phyloP scores from a whole-genome alignment of 1,284 basidiomycete species.

The Rhodotorula sp. region DNA sequence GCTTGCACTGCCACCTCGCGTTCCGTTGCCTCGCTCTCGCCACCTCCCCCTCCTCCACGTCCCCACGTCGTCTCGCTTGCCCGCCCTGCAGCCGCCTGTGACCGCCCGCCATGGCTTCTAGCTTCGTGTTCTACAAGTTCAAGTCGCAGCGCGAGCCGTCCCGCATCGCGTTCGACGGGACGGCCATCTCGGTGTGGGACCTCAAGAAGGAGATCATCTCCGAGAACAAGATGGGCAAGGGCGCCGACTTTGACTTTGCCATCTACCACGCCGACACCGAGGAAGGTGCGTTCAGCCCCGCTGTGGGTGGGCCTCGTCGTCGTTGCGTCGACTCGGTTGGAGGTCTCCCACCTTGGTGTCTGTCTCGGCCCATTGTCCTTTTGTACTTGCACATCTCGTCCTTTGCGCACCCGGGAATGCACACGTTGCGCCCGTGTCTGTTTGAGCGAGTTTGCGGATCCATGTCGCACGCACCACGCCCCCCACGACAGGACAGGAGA shows the following conservation, averaged over 20 bases:
- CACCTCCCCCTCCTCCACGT: neutral
- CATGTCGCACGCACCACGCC: too few relatives aligned
- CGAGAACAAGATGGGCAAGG: conserved; percentile 85
- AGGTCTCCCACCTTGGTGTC: neutral
- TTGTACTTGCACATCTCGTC: too few relatives aligned
- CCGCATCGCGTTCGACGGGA: conserved; percentile 94
- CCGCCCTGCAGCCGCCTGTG: too few relatives aligned
- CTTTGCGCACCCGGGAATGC: too few relatives aligned
- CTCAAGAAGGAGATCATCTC: conserved; percentile 98
- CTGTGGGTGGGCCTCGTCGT: neutral
- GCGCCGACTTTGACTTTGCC: conserved; percentile 94
- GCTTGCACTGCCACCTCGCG: neutral
- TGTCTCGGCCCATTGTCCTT: conserved; percentile 1
- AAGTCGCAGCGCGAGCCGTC: conserved; percentile 92
- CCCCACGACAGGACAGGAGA: too few relatives aligned
- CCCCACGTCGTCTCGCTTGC: too few relatives aligned
- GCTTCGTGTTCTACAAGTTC: conserved; percentile 91
- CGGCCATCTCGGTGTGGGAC: conserved; percentile 98
- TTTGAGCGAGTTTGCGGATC: too few relatives aligned
- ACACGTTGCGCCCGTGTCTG: too few relatives aligned
- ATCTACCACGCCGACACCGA: conserved; percentile 75
- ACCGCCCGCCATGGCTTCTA: conserved; percentile 13
- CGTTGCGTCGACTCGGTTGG: neutral
- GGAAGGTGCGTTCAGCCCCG: conserved; percentile 65
- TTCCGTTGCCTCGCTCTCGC: neutral